Conservation (phyloP, 176 grass and related monocot genomes). For the Aechmea fasciata region DNA sequence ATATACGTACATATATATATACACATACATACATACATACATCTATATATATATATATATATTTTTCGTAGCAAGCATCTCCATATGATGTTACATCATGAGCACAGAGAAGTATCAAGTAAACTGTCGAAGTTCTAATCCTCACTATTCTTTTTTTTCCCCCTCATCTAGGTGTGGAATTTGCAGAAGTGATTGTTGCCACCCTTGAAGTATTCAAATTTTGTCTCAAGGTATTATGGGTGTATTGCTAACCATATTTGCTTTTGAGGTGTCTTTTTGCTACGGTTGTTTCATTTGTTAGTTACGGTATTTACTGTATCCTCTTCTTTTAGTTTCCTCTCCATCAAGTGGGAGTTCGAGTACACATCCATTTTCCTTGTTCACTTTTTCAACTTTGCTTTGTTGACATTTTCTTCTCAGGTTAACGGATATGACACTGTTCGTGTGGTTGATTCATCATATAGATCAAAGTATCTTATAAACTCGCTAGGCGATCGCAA, state of each 20-base stretch:
- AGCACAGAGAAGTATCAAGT: constrained; percentile 9
- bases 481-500: constrained; percentile 26
- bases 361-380: background rate
- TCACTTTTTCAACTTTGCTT: background rate
- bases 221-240: constrained; percentile 65
- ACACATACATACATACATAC: too few relatives aligned
- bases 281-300: background rate
- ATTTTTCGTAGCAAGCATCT: constrained; percentile 9
- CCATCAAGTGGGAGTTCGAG: background rate
- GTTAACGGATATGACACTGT: constrained; percentile 80
- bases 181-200: constrained; percentile 41
- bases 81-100: background rate
- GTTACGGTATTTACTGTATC: background rate
- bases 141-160: constrained; percentile 7
- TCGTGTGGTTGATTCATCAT: constrained; percentile 55
- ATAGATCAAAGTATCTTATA: constrained; percentile 82
- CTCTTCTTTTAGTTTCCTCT: background rate
- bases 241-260: too few relatives aligned
- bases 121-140: constrained; percentile 10
- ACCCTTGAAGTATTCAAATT: constrained; percentile 51
- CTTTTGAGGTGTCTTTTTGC: too few relatives aligned
- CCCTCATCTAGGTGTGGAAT: constrained; percentile 2
- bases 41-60: background rate
- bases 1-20: too few relatives aligned
- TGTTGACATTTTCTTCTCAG: constrained; percentile 37